Base-by-base conservation (phyloP, 2,329 filamentous ascomycete genomes). In the Simplicillium aogashimaense region DNA sequence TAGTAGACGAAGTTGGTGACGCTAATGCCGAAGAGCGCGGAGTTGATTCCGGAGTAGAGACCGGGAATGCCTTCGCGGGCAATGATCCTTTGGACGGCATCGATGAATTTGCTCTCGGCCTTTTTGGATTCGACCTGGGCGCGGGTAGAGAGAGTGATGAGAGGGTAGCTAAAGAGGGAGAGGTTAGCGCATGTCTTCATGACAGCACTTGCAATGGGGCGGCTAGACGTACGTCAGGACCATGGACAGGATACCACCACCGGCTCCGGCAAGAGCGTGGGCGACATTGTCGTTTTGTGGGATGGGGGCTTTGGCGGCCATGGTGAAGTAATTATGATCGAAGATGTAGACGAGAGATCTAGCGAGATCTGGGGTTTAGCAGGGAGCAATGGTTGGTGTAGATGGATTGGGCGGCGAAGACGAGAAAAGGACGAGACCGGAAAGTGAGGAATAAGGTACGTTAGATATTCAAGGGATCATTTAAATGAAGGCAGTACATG, bases 1-100 rank as follows among this genome's bases (percentile, higher is more conserved):
- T 98, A 98, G 74, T 98, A 98, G 36, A 98, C 90, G 60, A 98
- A 98, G 71, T 98, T 98, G 53, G 92, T 98, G 52, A 98, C 82
- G 63, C 85, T 92, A 69, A 98, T 97, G 60, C 92, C 92, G 63
- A 98, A 95, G 35, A 98, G 73, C 38, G 92, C 92, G 46, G 86
- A 94, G 62, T 94, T 87, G 44, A 98, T 78, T 33, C 92, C 92
- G 7, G 92, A 81, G 60, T 97, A 98, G 29, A 98, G 78, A 28
- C 92, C 92, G 2, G 77, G 69, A 42, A 95, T 68, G 53, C 92
- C 92, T 65, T 98, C 92, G 52, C 92, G 85, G 52, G 89, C 83
- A 47, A 98, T 75, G 58, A 98, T 97, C 53, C 81, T 79, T 52
- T 81, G 79, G 45, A 92, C 81, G 28, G 92, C 88, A 50, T 86